Evolutionary conservation across 1,284 basidiomycete species (phyloP).

Genomic region (Heterobasidion irregulare): DNA sequence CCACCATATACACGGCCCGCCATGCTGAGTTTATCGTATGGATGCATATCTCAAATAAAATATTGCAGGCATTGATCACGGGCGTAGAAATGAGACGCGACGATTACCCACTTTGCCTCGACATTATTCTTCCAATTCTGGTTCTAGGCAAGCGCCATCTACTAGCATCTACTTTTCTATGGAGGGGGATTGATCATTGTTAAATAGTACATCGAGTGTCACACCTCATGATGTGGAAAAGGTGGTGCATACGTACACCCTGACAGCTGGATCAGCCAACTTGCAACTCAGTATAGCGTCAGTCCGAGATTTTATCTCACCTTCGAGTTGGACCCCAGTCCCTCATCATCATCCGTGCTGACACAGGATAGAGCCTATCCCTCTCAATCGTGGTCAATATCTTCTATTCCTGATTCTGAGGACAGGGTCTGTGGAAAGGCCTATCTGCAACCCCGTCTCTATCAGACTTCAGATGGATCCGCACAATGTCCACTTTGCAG

Average conservation of each 20-base stretch:
- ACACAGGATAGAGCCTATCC: conserved; percentile 40
- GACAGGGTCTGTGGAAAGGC: conserved; percentile 42
- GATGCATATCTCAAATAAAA: not conserved
- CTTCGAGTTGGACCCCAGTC: not conserved
- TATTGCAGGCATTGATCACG: not conserved
- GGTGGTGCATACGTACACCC: conserved; percentile 20
- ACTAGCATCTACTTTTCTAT: too few species aligned
- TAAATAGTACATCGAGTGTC: not conserved
- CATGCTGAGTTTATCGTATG: not conserved
- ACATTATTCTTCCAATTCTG: not conserved
- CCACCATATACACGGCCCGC: conserved; percentile 1
- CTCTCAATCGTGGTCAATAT: conserved; percentile 33
- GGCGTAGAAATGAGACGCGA: not conserved
- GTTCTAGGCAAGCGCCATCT: not conserved
- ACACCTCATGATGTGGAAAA: conserved; percentile 1
- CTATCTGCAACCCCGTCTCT: conserved; percentile 34
- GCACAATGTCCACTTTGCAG: conserved; percentile 39
- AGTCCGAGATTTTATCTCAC: not conserved
- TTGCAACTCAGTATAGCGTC: conserved; percentile 22
- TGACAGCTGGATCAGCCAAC: conserved; percentile 12
- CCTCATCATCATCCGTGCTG: not conserved
- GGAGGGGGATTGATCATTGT: too few species aligned
- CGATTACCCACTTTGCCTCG: not conserved
- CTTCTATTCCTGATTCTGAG: conserved; percentile 44
- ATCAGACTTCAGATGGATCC: conserved; percentile 43